Percentiles rank a stretch among this genome's conserved stretches.
Evolutionary conservation across 2,329 filamentous ascomycete genomes (phyloP).

Genomic region (Fusarium albosuccineum): DNA sequence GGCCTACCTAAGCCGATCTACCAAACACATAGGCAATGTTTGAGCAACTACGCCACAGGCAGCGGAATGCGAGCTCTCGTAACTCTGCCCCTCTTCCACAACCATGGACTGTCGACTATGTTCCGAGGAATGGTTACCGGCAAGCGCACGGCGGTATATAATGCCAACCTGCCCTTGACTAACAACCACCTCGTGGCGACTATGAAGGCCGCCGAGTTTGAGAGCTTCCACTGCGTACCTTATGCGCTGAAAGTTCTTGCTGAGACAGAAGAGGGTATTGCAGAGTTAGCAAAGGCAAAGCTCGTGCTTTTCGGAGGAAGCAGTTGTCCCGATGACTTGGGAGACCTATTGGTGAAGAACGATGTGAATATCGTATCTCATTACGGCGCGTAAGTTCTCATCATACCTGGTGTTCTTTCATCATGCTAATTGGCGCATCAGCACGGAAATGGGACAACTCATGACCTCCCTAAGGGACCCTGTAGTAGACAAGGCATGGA

Average conservation of each 20-base stretch:
- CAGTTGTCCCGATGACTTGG: conserved; percentile 69
- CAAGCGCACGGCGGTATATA: conserved; percentile 66
- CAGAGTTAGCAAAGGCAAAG: conserved; percentile 59
- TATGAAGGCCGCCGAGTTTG: conserved; percentile 52
- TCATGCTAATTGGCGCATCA: not conserved
- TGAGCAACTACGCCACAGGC: conserved; percentile 61
- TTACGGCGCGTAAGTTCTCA: conserved; percentile 64
- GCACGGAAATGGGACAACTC: conserved; percentile 44
- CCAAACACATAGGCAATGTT: conserved; percentile 64
- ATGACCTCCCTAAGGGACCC: conserved; percentile 43
- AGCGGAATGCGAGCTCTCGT: conserved; percentile 62
- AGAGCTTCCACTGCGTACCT: conserved; percentile 71
- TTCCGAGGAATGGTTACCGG: conserved; percentile 64
- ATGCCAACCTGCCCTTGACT: conserved; percentile 67
- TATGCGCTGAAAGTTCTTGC: conserved; percentile 73
- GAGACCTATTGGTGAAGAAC: conserved; percentile 62
- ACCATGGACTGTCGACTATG: conserved; percentile 68
- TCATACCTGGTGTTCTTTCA: not conserved
- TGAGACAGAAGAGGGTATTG: conserved; percentile 67
- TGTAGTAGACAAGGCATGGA: conserved; percentile 42
- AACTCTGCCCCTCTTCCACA: conserved; percentile 70
- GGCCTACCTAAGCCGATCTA: conserved; percentile 73
- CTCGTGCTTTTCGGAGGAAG: conserved; percentile 69
- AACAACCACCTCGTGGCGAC: conserved; percentile 58
- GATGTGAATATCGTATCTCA: conserved; percentile 68